A percentile compares a stretch with the other conserved stretches of the same genome.
These are phyloP conservation scores for Dioszegia crocea DNA, from an alignment of 768 basidiomycete species.

Conservation along the genomic window DNA sequence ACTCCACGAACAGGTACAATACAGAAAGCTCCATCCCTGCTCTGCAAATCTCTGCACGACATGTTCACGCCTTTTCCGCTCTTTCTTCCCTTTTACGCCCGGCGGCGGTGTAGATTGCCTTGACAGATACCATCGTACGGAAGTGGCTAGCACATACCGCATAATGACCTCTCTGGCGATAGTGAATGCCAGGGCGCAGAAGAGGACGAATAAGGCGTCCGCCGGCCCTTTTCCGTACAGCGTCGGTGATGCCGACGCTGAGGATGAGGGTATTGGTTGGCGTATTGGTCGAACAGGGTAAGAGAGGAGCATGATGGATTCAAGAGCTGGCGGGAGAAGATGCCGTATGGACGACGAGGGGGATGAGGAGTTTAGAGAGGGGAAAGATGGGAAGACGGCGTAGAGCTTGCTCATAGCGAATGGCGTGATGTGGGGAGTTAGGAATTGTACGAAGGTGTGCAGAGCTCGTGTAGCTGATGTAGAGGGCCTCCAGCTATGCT, in stretches of 20 bases:
- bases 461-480: too few relatives aligned
- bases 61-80: conserved; percentile 63
- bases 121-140: conserved; percentile 70
- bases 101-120: conserved; percentile 11
- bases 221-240: conserved; percentile 68
- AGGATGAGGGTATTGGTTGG: not conserved
- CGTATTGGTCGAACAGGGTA: conserved; percentile 22
- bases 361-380: conserved; percentile 10
- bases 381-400: conserved; percentile 22
- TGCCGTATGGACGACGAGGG: conserved; percentile 6
- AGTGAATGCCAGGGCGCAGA: conserved; percentile 84
- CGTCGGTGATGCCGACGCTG: conserved; percentile 18
- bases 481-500: too few relatives aligned
- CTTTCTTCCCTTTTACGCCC: conserved; percentile 48
- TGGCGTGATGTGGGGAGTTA: not conserved
- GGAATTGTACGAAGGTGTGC: too few relatives aligned
- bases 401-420: conserved; percentile 17
- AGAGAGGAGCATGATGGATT: conserved; percentile 31
- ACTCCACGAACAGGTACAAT: conserved; percentile 69
- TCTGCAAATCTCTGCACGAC: conserved; percentile 85
- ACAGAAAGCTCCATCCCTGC: conserved; percentile 85
- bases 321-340: conserved; percentile 26
- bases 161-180: conserved; percentile 73
- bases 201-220: conserved; percentile 74
- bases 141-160: conserved; percentile 69